Conservation (phyloP, 2,329 filamentous ascomycete genomes). For the Aspergillus ustus region DNA sequence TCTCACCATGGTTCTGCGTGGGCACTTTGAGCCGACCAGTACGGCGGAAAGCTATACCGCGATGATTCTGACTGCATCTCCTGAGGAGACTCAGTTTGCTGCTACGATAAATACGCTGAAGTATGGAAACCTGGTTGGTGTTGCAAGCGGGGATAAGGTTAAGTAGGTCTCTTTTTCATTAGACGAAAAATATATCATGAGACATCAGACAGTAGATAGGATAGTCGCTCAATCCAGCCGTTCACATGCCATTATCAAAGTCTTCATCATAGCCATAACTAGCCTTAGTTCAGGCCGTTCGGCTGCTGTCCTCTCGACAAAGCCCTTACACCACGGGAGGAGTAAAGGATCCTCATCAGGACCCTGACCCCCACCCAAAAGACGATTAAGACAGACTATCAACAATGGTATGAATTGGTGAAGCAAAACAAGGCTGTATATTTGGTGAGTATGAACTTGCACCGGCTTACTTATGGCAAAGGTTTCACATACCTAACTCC, state of each 20-base stretch:
- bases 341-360: neutral
- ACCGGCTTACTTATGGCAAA: neutral
- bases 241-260: neutral
- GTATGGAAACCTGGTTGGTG: constrained; percentile 48
- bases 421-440: neutral
- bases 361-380: too few species aligned
- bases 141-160: constrained; percentile 21
- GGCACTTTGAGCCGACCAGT: constrained; percentile 36
- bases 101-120: constrained; percentile 52
- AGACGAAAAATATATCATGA: neutral
- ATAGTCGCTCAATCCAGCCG: neutral
- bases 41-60: constrained; percentile 30
- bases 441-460: too few species aligned
- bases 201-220: neutral
- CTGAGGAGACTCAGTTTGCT: constrained; percentile 39
- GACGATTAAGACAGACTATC: neutral
- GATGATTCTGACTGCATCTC: constrained; percentile 49
- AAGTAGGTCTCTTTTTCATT: too few species aligned
- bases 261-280: neutral
- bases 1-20: constrained; percentile 50
- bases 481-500: neutral
- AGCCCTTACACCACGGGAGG: neutral
- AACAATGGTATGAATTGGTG: neutral
- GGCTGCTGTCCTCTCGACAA: neutral
- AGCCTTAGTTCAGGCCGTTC: neutral